Evolutionary conservation across 2,329 filamentous ascomycete genomes (phyloP).

Genomic region (Talaromyces sp.): DNA sequence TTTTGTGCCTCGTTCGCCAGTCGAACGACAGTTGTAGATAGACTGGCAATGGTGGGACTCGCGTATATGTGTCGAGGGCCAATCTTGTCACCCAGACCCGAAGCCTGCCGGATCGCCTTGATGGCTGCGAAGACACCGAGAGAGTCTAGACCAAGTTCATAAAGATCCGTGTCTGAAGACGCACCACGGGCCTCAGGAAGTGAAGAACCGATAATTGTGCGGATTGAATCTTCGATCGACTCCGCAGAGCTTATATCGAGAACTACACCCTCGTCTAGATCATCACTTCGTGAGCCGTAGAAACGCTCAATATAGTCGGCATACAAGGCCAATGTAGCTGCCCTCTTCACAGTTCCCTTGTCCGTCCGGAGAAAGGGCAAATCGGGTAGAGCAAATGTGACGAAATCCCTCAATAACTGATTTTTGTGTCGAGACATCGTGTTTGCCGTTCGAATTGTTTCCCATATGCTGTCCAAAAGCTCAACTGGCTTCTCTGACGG

Average conservation of each 20-base stretch:
- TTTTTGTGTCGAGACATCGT: conserved; percentile 7
- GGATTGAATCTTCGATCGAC: background rate
- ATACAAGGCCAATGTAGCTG: conserved; percentile 3
- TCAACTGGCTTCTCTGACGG: background rate
- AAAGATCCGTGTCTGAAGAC: background rate
- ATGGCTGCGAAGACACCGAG: conserved; percentile 1
- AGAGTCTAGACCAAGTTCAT: conserved; percentile 3
- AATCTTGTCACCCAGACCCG: background rate
- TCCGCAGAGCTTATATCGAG: background rate
- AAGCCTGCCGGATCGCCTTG: background rate
- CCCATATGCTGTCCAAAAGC: conserved; percentile 3
- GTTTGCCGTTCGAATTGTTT: background rate
- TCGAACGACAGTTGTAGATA: background rate
- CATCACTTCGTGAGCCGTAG: conserved; percentile 1
- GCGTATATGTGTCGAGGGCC: conserved; percentile 8
- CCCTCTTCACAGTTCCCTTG: conserved; percentile 7
- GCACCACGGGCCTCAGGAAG: background rate
- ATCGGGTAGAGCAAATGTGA: conserved; percentile 5
- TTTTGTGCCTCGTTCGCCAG: background rate
- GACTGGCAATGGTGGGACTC: background rate
- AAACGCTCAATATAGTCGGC: conserved; percentile 11
- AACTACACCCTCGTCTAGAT: background rate
- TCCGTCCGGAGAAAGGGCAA: conserved; percentile 8
- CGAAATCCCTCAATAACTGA: conserved; percentile 6
- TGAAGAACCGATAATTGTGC: background rate